Conservation (phyloP, 176 grass and related monocot genomes). For the Phragmites australis region DNA sequence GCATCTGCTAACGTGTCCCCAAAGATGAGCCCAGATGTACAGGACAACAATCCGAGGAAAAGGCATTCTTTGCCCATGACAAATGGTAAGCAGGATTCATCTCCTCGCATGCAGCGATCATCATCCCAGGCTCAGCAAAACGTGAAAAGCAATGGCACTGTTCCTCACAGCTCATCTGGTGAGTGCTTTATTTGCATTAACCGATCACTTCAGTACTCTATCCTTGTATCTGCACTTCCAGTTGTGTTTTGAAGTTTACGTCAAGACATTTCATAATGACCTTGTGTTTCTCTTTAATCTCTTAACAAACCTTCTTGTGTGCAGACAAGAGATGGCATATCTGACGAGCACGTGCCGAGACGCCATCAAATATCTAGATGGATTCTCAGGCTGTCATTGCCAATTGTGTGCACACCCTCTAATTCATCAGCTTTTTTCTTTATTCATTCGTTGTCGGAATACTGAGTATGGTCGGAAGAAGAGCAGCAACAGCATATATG, state of each 20-base stretch:
- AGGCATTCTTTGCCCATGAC: slow-evolving; percentile 85
- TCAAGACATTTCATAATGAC: neutral
- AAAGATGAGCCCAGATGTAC: slow-evolving; percentile 81
- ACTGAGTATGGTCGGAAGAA: slow-evolving; percentile 33
- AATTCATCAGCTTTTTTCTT: slow-evolving; percentile 32
- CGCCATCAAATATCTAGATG: slow-evolving; percentile 43
- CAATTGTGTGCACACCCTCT: slow-evolving; percentile 28
- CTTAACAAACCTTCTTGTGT: neutral
- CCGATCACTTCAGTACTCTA: neutral
- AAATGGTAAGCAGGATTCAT: slow-evolving; percentile 59
- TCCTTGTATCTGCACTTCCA: neutral
- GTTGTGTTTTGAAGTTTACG: neutral
- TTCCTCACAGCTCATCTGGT: slow-evolving; percentile 70
- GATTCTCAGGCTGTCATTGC: slow-evolving; percentile 21
- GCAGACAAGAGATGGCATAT: slow-evolving; percentile 93
- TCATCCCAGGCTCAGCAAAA: slow-evolving; percentile 71
- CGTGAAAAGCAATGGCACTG: slow-evolving; percentile 52
- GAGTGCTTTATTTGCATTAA: slow-evolving; percentile 9
- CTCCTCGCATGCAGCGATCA: slow-evolving; percentile 90
- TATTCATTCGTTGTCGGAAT: slow-evolving; percentile 35
- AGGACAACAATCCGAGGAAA: slow-evolving; percentile 71
- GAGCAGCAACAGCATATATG: slow-evolving; percentile 45
- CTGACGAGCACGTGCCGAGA: slow-evolving; percentile 37
- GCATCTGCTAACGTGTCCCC: slow-evolving; percentile 57
- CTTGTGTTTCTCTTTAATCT: neutral